Evolutionary conservation across 78 protist genomes (phyloP).

Genomic region (Bigelowiella natans): DNA sequence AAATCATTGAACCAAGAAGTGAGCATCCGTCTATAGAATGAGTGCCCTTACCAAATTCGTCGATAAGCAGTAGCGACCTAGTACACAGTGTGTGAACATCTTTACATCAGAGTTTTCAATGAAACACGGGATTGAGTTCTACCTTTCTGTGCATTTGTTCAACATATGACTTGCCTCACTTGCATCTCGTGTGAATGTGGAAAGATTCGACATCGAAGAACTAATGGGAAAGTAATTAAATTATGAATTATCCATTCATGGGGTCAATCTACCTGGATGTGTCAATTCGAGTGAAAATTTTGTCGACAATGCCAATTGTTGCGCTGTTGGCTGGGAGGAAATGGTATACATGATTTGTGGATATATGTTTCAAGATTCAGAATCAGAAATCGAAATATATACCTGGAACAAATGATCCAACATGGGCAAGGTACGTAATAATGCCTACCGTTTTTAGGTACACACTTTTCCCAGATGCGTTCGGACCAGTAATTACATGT

Average conservation of each 20-base stretch:
- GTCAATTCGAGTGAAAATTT: not conserved
- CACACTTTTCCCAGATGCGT: conserved; percentile 9
- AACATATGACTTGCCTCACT: not conserved
- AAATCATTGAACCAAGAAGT: not conserved
- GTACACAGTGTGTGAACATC: too few species aligned
- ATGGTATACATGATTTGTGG: too few species aligned
- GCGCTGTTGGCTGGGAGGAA: not conserved
- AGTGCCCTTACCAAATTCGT: conserved; percentile 31
- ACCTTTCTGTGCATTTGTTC: conserved; percentile 8
- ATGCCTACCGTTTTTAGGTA: not conserved
- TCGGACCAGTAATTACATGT: conserved; percentile 14
- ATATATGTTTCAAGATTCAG: too few species aligned
- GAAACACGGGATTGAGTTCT: not conserved
- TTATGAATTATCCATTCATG: not conserved
- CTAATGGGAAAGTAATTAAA: not conserved
- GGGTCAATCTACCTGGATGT: not conserved
- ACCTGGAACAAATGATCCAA: conserved; percentile 32
- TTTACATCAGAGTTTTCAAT: too few species aligned
- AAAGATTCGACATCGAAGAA: not conserved
- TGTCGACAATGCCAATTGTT: not conserved
- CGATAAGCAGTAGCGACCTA: not conserved
- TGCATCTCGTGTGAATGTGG: conserved; percentile 17
- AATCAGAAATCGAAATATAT: not conserved
- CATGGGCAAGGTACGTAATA: not conserved
- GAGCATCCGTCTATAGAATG: not conserved